Conservation (phyloP, 139 green algal genomes). For the Nannochloris sp. region DNA sequence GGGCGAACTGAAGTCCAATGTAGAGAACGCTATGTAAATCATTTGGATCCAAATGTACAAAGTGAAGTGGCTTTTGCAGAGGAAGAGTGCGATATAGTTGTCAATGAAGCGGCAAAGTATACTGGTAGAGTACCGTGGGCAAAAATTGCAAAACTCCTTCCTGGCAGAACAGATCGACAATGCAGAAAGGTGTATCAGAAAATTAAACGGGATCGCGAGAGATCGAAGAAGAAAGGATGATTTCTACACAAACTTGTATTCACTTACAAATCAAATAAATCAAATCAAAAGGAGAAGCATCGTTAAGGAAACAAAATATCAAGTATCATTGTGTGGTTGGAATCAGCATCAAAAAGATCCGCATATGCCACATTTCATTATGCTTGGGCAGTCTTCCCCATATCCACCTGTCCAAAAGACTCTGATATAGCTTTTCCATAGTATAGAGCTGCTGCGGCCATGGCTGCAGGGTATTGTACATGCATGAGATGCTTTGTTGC, state of each 20-base stretch:
- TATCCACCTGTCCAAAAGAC: too few relatives aligned
- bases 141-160: slow-evolving; percentile 13
- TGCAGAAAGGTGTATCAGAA: slow-evolving; percentile 6
- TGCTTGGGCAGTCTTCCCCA: too few relatives aligned
- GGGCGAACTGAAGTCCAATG: slow-evolving; percentile 27
- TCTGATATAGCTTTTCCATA: slow-evolving; percentile 11
- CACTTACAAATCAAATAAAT: neutral
- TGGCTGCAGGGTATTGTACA: slow-evolving; percentile 39
- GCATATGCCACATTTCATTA: neutral
- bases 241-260: neutral
- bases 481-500: slow-evolving; percentile 42
- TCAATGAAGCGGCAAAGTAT: neutral
- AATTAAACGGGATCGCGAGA: neutral
- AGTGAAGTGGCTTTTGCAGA: neutral
- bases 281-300: slow-evolving; percentile 4
- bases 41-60: slow-evolving; percentile 19
- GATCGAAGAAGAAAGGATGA: neutral
- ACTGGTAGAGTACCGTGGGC: slow-evolving; percentile 22
- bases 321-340: neutral
- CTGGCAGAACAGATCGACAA: slow-evolving; percentile 25
- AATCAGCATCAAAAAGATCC: neutral
- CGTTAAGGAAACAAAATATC: neutral
- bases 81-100: neutral
- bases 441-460: slow-evolving; percentile 35
- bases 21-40: slow-evolving; percentile 23